Evolutionary conservation across 495 filamentous ascomycete genomes (phyloP).

Genomic region (Penicillium pulvis): DNA sequence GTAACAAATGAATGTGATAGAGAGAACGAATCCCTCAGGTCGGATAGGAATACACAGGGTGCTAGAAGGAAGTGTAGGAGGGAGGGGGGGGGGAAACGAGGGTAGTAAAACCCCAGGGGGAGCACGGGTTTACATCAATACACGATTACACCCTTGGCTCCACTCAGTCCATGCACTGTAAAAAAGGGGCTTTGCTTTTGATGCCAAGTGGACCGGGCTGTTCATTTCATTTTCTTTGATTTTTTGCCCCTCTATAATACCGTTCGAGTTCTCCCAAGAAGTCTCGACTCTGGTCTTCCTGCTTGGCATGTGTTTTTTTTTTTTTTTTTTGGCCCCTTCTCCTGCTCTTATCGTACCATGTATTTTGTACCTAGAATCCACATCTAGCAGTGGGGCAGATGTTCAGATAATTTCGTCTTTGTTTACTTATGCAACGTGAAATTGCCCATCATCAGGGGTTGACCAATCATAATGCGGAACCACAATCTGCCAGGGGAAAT

Average conservation of each 20-base stretch:
- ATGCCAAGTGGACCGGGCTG: neutral
- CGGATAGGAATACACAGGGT: constrained; percentile 42
- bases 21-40: constrained; percentile 51
- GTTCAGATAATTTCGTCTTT: neutral
- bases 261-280: too few species aligned
- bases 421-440: neutral
- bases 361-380: neutral
- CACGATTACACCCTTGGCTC: neutral
- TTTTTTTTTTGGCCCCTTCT: too few species aligned
- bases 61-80: constrained; percentile 24
- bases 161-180: constrained; percentile 1
- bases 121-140: neutral
- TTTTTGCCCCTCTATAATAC: neutral
- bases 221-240: neutral
- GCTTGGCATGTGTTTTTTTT: too few species aligned
- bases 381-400: neutral
- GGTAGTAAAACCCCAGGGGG: constrained; percentile 14
- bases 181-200: neutral
- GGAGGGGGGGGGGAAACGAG: constrained; percentile 21
- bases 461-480: neutral
- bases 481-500: neutral
- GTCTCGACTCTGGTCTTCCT: too few species aligned
- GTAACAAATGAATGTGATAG: constrained; percentile 45
- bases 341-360: too few species aligned
- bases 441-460: neutral